These are phyloP conservation scores for Suhomyces chickasaworum DNA, from an alignment of 1,139 yeast species.

Conservation along the genomic window DNA sequence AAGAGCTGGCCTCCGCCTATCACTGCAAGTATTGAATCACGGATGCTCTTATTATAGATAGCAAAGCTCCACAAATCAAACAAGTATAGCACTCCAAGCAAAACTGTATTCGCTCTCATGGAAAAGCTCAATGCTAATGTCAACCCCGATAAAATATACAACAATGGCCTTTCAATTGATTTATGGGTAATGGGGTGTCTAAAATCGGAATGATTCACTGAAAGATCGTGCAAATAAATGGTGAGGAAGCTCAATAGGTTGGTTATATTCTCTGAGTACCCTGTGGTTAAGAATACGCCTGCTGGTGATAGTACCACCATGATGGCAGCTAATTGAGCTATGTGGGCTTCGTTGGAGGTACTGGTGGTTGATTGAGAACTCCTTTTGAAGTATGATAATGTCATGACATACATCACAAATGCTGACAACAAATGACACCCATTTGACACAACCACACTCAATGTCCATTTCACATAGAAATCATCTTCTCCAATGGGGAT, in stretches of 20 bases:
- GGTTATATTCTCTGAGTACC: slow-evolving; percentile 78
- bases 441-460: slow-evolving; percentile 53
- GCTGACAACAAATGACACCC: slow-evolving; percentile 53
- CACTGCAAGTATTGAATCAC: slow-evolving; percentile 33
- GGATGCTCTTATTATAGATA: slow-evolving; percentile 18
- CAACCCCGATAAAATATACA: slow-evolving; percentile 58
- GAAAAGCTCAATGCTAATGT: slow-evolving; percentile 59
- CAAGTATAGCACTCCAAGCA: slow-evolving; percentile 69
- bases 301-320: slow-evolving; percentile 62
- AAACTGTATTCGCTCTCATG: slow-evolving; percentile 73
- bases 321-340: slow-evolving; percentile 10
- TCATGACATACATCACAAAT: slow-evolving; percentile 52
- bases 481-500: slow-evolving; percentile 24
- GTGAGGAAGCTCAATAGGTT: slow-evolving; percentile 67
- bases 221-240: slow-evolving; percentile 50
- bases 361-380: slow-evolving; percentile 11
- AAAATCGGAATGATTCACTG: slow-evolving; percentile 25
- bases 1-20: slow-evolving; percentile 60
- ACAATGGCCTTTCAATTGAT: slow-evolving; percentile 11
- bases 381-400: slow-evolving; percentile 26
- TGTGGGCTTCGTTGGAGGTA: slow-evolving; percentile 1
- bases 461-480: slow-evolving; percentile 47
- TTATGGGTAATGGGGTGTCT: slow-evolving; percentile 16
- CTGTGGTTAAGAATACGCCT: slow-evolving; percentile 73
- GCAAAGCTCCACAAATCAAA: slow-evolving; percentile 50